These are phyloP conservation scores for Tremella mesenterica DNA, from an alignment of 768 basidiomycete species.

Conservation along the genomic window DNA sequence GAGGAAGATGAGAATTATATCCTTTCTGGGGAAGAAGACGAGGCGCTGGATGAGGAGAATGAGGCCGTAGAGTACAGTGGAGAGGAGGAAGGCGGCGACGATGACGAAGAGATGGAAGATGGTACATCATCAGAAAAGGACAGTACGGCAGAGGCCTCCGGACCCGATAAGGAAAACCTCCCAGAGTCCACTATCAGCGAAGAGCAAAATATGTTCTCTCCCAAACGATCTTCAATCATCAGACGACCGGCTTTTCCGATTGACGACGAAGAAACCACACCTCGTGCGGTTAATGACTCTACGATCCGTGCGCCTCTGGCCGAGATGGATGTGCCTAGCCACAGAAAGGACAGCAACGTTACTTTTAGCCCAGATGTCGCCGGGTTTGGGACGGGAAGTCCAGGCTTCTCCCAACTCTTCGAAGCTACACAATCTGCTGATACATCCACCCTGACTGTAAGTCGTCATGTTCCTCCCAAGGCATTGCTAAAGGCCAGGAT, in stretches of 20 bases:
- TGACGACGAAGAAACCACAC: background rate
- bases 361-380: slow-evolving; percentile 12
- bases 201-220: slow-evolving; percentile 5
- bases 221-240: slow-evolving; percentile 33
- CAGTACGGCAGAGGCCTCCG: background rate
- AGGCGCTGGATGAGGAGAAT: background rate
- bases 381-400: slow-evolving; percentile 25
- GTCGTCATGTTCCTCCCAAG: background rate
- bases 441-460: background rate
- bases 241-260: slow-evolving; percentile 2
- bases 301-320: slow-evolving; percentile 4
- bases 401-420: slow-evolving; percentile 41
- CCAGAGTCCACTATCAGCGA: background rate
- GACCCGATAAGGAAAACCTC: background rate
- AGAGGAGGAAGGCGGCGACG: slow-evolving; percentile 6
- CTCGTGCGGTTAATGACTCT: background rate
- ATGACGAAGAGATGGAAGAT: background rate
- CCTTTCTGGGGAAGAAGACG: background rate
- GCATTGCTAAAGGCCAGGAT: slow-evolving; percentile 10
- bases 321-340: background rate
- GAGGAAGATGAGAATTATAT: slow-evolving; percentile 14
- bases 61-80: slow-evolving; percentile 4
- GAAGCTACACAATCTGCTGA: slow-evolving; percentile 26
- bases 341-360: background rate
- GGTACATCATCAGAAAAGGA: background rate